Base-by-base conservation (phyloP, 2,329 filamentous ascomycete species). In the Aspergillus sojae region DNA sequence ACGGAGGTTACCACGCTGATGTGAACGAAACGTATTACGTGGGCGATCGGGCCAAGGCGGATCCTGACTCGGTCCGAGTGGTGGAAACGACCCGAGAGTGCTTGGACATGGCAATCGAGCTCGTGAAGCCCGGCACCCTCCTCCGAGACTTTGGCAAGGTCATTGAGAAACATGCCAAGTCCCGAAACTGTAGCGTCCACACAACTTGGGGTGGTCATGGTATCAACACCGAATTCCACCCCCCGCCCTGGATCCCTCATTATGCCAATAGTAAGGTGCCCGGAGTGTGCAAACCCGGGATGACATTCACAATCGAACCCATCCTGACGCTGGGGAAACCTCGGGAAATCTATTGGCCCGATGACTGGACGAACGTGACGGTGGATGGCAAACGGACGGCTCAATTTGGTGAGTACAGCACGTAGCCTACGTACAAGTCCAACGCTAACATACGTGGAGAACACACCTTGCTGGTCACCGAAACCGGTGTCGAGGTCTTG, bases 11-110 rank as follows among this genome's bases (percentile, higher is more conserved):
- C 80, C 94, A 97, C 75, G 92, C 91, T 62, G 94, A 97, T 75
- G 80, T 97, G 58, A 97, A 97, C 81, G 94, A 97, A 82, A 97
- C 94, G 5, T 97, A 97, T 80, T 97, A 97, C 76, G 89, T 97
- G 41, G 94, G 94, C 57, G 89, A 94, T 69, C 90, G 89, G 71
- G 91, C 94, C 52, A 86, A 88, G 75, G 88, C 90, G 5, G 89
- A 97, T 71, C 88, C 91, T 1, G 93, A 96, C 69, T 87, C 90
- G 6, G 91, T 97, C 30, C 87, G 92, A 48, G 90, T 97, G 0
- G 90, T 95, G 1, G 94, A 97, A 80, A 87, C 93, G 6, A 89
- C 94, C 14, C 87, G 94, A 66, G 89, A 96, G 76, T 94, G 90
- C 72, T 82, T 97, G 36, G 89, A 94, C 21, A 87, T 91, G 78